phyloP scores from a whole-genome alignment of 2,329 filamentous ascomycete genomes.

The Pseudogymnoascus sp. region DNA sequence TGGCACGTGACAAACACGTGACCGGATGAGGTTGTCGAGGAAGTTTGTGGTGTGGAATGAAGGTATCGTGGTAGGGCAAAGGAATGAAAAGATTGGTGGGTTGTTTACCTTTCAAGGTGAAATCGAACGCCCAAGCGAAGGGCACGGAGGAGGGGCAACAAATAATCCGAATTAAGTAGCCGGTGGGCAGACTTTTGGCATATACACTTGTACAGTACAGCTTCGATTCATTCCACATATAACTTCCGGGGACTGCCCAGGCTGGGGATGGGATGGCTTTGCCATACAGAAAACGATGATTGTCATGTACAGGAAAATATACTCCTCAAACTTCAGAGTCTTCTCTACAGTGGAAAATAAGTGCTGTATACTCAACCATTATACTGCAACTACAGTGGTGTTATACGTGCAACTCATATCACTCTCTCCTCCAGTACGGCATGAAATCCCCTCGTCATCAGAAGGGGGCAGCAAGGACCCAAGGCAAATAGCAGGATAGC shows the following conservation, averaged over 20 bases:
- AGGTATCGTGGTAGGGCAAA: neutral
- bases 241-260: neutral
- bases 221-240: neutral
- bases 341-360: neutral
- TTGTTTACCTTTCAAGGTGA: neutral
- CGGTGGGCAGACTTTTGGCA: neutral
- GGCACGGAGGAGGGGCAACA: neutral
- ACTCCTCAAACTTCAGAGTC: neutral
- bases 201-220: neutral
- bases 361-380: neutral
- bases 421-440: neutral
- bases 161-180: neutral
- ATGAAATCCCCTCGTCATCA: neutral
- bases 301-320: neutral
- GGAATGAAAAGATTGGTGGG: neutral
- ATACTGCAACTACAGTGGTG: neutral
- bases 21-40: neutral
- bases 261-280: neutral
- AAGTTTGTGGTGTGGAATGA: neutral
- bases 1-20: constrained; percentile 6
- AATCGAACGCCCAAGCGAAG: neutral
- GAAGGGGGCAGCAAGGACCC: neutral
- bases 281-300: neutral
- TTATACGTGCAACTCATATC: neutral
- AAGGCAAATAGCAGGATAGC: neutral